Base-by-base conservation (phyloP, 805 yeast genomes). In the Sugiyamaella valdiviana region DNA sequence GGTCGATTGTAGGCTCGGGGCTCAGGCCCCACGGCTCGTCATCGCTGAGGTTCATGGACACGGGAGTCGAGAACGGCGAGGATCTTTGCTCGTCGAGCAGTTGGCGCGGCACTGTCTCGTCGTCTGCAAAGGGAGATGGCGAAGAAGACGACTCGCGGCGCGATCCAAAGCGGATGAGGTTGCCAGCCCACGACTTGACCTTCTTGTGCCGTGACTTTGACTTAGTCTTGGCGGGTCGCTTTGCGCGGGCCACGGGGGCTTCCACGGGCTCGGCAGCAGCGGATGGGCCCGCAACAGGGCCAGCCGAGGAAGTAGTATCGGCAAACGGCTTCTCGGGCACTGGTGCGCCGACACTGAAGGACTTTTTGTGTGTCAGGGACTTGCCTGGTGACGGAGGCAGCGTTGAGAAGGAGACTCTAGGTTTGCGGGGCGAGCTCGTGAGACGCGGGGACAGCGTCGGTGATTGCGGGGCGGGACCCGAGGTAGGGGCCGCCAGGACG, bases 1-100 rank as follows among this genome's bases (percentile, higher is more conserved):
- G 61, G 53, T 79, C 82, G 20, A 79, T 79, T 20, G 75, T 66
- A 1, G 82, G 80, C 55, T 76, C 78, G 0, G 82, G 81, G 10
- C 3, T 72, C n/a, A 16, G 21, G 15, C n/a, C 17, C 44, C 44
- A 41, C 36, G 21, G 6, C 67, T 19, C 68, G 9, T 55, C 53
- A 63, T 49, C 61, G 6, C 35, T 20, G 24, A 17, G 35, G 3
- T 24, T 17, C 7, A 20, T 14, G 19, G 45, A 22, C 24, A 16
- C 12, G 14, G 35, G 15, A 4, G 52, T 45, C 16, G 51, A 36
- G 39, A 50, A 49, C 16, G 61, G 45, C 17, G 57, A 51, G 15
- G 60, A 51, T 16, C 50, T 46, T 19, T 51, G 40, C 29, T 44
- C 47, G 21, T 50, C 41, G 5, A 49, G 53, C 6, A 57, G 51